Evolutionary conservation across 768 basidiomycete genomes (phyloP), one percentile per base, ranked within the genome.

Genomic region (Rhodotorula babjevae): DNA sequence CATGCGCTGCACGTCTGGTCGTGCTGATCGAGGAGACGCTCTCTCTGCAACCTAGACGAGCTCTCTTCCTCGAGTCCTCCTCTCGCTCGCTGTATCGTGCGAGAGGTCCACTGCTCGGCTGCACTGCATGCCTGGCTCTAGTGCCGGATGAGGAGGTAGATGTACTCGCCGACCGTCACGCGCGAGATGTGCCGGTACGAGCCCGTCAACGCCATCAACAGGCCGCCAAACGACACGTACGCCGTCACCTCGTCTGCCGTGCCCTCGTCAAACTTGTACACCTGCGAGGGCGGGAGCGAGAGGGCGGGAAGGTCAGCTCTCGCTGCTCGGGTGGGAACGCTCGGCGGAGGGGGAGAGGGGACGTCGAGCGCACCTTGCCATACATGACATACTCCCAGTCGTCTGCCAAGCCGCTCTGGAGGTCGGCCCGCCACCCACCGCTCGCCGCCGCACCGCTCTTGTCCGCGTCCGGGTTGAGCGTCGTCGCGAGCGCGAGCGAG

Each of bases 301-400:
- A 36, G 53, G 25, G 15, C 27, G 3, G 42, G 56, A 31, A 9
- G 29, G 42, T 18, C 27, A 59, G 5, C 50, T 31, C 18, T 15
- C 3, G 5, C 5, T 5, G 23, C 16, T 19, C 8, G 36, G 44
- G 33, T 23, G 11, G 23, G 27, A 23, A 23, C 9, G 23, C 25
- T 12, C 23, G 25, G 25, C 1, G 50, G 25, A 52, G 25, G 25
- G 7, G 25, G 50, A 23, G 12, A 27, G 25, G 25, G 23, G 23
- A 53, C 31, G 27, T 16, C 11, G 44, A 7, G 76, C 83, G 76
- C 75, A 94, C 93, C 88, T 94, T 98, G 46, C 95, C 95, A 80
- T 92, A 93, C 93, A 97, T 97, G 76, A 99, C 95, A 84, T 98
- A 99, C 79, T 97, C 94, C 79, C 93, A 99, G 76, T 98, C 93